phyloP scores from a whole-genome alignment of 2,329 filamentous ascomycete species.

The Alternaria novae-zelandiae region DNA sequence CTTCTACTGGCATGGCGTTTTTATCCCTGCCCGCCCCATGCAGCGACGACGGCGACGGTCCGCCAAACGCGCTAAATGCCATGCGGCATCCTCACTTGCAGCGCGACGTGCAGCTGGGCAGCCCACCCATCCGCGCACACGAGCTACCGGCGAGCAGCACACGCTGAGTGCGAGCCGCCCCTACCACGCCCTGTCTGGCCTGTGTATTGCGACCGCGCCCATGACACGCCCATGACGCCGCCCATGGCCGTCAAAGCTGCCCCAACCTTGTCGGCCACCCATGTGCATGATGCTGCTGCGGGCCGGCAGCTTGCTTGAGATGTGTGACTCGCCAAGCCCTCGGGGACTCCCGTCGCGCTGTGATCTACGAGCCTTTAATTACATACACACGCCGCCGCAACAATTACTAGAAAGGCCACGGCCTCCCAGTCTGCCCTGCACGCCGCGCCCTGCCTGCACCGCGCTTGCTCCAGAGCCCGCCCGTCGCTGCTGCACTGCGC shows the following conservation, averaged over 20 bases:
- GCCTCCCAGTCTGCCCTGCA: neutral
- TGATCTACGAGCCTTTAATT: conserved; percentile 31
- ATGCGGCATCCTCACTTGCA: conserved; percentile 18
- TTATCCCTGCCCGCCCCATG: conserved; percentile 31
- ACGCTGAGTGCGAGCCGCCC: neutral
- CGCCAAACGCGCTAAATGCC: conserved; percentile 27
- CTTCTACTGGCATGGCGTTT: conserved; percentile 28
- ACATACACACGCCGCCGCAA: conserved; percentile 13
- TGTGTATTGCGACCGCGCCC: neutral
- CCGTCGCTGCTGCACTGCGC: neutral
- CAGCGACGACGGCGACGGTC: conserved; percentile 32
- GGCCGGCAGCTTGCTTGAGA: conserved; percentile 26
- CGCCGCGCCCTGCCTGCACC: conserved; percentile 5
- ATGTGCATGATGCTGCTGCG: conserved; percentile 18
- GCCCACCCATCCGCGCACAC: conserved; percentile 1
- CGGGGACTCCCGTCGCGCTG: conserved; percentile 31
- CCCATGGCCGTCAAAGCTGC: conserved; percentile 1
- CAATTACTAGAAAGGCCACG: neutral
- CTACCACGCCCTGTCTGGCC: neutral
- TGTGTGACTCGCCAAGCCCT: conserved; percentile 24
- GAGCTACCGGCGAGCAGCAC: neutral
- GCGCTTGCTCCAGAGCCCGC: conserved; percentile 1
- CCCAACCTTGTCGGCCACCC: conserved; percentile 16
- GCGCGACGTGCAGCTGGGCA: conserved; percentile 8
- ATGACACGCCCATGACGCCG: neutral